Base-by-base conservation (phyloP, 768 basidiomycete species). In the Gloeostereum incarnatum region DNA sequence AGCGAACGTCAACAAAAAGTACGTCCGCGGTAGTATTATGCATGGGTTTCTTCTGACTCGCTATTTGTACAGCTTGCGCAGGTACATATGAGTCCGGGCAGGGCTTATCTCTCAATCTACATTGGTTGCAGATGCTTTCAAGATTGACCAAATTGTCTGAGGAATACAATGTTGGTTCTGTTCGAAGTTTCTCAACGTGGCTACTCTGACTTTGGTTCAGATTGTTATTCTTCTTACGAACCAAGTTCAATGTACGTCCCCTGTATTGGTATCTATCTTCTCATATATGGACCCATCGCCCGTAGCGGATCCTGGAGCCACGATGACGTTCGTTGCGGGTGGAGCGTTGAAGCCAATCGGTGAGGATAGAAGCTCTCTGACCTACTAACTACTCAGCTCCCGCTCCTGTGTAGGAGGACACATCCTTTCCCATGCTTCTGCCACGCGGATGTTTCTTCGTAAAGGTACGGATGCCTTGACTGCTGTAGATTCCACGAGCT, bases 1-100 rank as follows among this genome's bases (percentile, higher is more conserved):
- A 92, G 90, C 48, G 91, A 93, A 62, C 71, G 92, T 36, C 92
- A 93, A 54, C 93, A 97, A 55, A 91, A 91, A 65, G 85, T 78
- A 14, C n/a, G 16, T 14, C 6, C 3, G 19, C 26, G n/a, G 9
- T 39, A 16, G 20, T 10, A 16, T 31, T 34, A 10, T 29, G 21
- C 5, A 19, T 3, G 19, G 20, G 9, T 36, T 27, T 36, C 6
- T 13, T 21, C 36, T 35, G 43, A 46, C 34, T 51, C 31, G 54
- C 36, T 27, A 26, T 16, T 22, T 35, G 21, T 50, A 34, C 52
- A 92, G 86, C 75, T 93, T 25, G 91, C 83, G 25, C 90, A 92
- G 70, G 89, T n/a, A n/a, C n/a, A n/a, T n/a, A n/a, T n/a, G n/a
- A n/a, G n/a, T 83, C 53, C 34, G 45, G 30, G 23, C 16, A 19